Evolutionary conservation across 495 filamentous ascomycete genomes (phyloP).

Genomic region (Chaetomidium leptoderma): DNA sequence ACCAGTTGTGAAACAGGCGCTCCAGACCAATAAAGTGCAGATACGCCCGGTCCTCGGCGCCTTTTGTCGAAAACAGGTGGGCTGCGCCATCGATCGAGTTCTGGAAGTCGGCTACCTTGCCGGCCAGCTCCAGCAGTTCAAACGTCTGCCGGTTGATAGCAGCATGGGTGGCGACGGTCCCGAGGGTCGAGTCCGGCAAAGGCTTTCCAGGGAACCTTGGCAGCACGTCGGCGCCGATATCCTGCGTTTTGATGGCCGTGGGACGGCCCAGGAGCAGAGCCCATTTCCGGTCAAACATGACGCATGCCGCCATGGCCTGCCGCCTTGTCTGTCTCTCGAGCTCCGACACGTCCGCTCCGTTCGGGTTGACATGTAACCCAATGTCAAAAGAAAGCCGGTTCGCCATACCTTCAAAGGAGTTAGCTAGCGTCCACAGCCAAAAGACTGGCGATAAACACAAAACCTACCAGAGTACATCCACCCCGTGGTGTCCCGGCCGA

Average conservation of each 20-base stretch:
- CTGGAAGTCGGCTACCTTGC: conserved; percentile 44
- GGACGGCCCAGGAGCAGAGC: conserved; percentile 49
- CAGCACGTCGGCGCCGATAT: conserved; percentile 44
- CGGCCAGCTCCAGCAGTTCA: conserved; percentile 51
- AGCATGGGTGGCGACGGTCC: conserved; percentile 32
- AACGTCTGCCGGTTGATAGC: conserved; percentile 46
- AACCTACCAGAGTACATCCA: conserved; percentile 49
- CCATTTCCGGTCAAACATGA: conserved; percentile 52
- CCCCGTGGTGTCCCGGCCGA: conserved; percentile 48
- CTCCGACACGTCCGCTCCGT: conserved; percentile 34
- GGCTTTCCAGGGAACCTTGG: conserved; percentile 17
- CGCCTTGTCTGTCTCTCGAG: conserved; percentile 42
- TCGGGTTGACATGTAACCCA: conserved; percentile 45
- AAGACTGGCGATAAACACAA: too few species aligned
- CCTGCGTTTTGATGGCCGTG: conserved; percentile 48
- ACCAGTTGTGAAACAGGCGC: conserved; percentile 50
- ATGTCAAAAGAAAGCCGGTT: conserved; percentile 49
- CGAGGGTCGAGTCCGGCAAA: conserved; percentile 4
- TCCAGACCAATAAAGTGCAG: conserved; percentile 45
- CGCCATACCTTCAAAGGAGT: conserved; percentile 37
- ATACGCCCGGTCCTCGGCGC: conserved; percentile 40
- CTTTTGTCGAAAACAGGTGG: conserved; percentile 24
- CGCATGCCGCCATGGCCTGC: conserved; percentile 47
- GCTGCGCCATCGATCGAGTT: conserved; percentile 19
- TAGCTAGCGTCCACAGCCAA: conserved; percentile 8